These are phyloP conservation scores for Niebla homalea DNA, from an alignment of 495 filamentous ascomycete species.

Conservation along the genomic window DNA sequence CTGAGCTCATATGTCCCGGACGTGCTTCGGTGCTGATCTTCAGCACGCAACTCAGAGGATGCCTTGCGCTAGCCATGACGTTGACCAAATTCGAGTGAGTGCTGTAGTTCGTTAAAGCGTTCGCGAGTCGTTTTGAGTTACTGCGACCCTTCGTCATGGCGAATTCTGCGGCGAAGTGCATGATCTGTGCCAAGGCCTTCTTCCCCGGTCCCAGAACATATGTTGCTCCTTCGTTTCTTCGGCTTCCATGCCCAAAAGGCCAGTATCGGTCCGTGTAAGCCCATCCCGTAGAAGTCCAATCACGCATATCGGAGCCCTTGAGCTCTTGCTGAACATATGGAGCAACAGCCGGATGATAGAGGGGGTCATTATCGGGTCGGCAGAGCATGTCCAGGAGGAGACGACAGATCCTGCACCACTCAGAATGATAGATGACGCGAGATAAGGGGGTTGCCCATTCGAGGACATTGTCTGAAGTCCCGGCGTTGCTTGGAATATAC, in stretches of 20 bases:
- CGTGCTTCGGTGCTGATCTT: not conserved
- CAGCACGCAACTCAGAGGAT: not conserved
- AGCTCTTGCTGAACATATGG: not conserved
- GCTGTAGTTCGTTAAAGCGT: not conserved
- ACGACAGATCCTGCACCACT: not conserved
- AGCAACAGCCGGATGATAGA: not conserved
- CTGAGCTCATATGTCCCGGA: not conserved
- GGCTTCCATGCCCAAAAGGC: not conserved
- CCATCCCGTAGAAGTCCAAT: not conserved
- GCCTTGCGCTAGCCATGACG: not conserved
- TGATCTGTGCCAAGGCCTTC: not conserved
- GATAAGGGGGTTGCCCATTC: not conserved
- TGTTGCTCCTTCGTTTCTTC: not conserved
- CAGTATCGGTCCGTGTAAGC: not conserved
- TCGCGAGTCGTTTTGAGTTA: not conserved
- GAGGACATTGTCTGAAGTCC: not conserved
- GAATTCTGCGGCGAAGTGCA: not conserved
- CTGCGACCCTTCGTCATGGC: not conserved
- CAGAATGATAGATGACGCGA: conserved; percentile 1
- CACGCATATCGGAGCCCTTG: not conserved
- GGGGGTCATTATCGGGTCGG: not conserved
- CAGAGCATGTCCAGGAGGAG: not conserved
- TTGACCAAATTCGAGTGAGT: not conserved
- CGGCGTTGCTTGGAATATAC: not conserved
- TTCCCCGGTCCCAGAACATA: conserved; percentile 1